Percentiles rank a stretch among this genome's conserved stretches.
phyloP scores from a whole-genome alignment of 495 filamentous ascomycete genomes.

The Aspergillus sclerotiicarbonarius region DNA sequence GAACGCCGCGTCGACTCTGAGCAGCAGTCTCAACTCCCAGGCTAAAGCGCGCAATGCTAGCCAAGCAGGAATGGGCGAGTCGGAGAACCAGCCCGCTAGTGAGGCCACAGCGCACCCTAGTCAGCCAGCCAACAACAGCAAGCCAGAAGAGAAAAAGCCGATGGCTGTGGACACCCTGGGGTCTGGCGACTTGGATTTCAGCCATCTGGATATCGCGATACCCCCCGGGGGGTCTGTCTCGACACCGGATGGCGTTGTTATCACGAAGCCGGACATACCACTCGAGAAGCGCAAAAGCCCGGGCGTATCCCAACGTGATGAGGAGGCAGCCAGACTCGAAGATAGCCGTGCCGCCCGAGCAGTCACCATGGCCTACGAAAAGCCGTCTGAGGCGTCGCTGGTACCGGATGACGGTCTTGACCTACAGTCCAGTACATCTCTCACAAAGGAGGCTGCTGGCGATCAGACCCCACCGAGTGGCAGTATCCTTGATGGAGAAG shows the following conservation, averaged over 20 bases:
- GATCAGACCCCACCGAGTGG: slow-evolving; percentile 63
- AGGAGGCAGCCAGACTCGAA: slow-evolving; percentile 55
- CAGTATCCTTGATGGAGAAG: slow-evolving; percentile 67
- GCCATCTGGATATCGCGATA: slow-evolving; percentile 60
- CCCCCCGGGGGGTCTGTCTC: slow-evolving; percentile 38
- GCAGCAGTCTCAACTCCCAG: slow-evolving; percentile 70
- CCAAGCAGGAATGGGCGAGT: slow-evolving; percentile 23
- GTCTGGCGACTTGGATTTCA: slow-evolving; percentile 81
- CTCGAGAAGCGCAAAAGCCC: slow-evolving; percentile 38
- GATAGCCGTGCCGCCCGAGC: slow-evolving; percentile 57
- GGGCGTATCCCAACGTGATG: slow-evolving; percentile 45
- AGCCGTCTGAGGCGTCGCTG: slow-evolving; percentile 31
- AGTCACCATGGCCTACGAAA: slow-evolving; percentile 61
- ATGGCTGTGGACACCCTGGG: slow-evolving; percentile 88
- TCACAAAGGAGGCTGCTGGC: slow-evolving; percentile 43
- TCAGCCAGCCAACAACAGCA: slow-evolving; percentile 18
- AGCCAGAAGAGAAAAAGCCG: slow-evolving; percentile 56
- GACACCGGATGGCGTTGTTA: slow-evolving; percentile 39
- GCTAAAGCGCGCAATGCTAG: slow-evolving; percentile 36
- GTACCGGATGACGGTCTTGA: slow-evolving; percentile 33
- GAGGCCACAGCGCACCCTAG: slow-evolving; percentile 28
- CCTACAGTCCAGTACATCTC: slow-evolving; percentile 29
- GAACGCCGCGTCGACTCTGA: slow-evolving; percentile 85
- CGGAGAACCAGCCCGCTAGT: slow-evolving; percentile 21
- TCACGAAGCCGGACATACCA: slow-evolving; percentile 37